A percentile compares a stretch with the other conserved stretches of the same genome.
phyloP scores from a whole-genome alignment of 2,329 filamentous ascomycete species.

The Fusarium beomiforme region DNA sequence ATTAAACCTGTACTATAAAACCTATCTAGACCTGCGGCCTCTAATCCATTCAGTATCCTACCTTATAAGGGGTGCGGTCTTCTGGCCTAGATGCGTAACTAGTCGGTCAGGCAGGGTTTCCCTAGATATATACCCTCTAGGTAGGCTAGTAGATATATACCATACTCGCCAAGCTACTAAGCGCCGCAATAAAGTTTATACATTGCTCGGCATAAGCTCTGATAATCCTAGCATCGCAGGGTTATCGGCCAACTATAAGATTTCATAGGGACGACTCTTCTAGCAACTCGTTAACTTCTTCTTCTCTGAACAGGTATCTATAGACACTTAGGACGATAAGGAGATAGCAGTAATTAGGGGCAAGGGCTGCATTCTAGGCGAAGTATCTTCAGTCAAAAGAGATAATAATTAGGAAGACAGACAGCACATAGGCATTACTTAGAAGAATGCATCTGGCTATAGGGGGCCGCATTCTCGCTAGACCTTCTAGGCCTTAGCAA shows the following conservation, averaged over 20 bases:
- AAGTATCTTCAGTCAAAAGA: not conserved
- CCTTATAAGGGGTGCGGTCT: not conserved
- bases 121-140: not conserved
- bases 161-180: not conserved
- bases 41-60: rapidly evolving
- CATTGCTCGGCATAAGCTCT: not conserved
- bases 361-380: not conserved
- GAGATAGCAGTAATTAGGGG: not conserved
- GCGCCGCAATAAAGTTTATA: not conserved
- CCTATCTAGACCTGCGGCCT: not conserved
- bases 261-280: not conserved
- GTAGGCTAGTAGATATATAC: not conserved
- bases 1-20: rapidly evolving
- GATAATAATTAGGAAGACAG: no score
- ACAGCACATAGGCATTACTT: not conserved
- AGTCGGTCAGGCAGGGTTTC: not conserved
- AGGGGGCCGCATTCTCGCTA: no score
- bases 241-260: not conserved
- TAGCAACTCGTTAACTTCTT: not conserved
- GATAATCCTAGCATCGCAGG: not conserved
- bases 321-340: not conserved
- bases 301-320: no score
- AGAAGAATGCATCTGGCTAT: not conserved
- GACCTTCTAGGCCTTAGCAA: no score
- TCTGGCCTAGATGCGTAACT: not conserved